These are phyloP conservation scores for Verticillium albo-atrum DNA, from an alignment of 2,329 filamentous ascomycete species.

Conservation along the genomic window DNA sequence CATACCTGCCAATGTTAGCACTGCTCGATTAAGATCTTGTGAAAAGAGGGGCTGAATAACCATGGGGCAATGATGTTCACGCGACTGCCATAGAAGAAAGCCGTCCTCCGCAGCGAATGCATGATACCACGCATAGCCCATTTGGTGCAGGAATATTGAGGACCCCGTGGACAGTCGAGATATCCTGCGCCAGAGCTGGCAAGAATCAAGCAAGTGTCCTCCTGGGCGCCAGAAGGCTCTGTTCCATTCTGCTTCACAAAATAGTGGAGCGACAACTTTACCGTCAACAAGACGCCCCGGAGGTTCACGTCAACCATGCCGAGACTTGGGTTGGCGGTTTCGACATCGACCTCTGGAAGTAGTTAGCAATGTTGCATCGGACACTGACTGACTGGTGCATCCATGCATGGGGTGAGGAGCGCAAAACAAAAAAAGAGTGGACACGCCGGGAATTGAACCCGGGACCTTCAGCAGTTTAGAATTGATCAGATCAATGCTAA, in stretches of 20 bases:
- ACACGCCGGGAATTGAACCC: no score
- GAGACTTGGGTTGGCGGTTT: conserved; percentile 31
- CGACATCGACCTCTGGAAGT: neutral
- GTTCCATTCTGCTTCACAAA: conserved; percentile 31
- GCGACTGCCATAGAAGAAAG: conserved; percentile 24
- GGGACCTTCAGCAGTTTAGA: no score
- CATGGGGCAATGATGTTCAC: conserved; percentile 31
- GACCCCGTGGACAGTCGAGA: conserved; percentile 37
- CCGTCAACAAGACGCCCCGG: conserved; percentile 37
- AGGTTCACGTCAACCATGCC: conserved; percentile 36
- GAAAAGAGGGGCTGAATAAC: conserved; percentile 13
- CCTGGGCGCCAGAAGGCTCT: conserved; percentile 26
- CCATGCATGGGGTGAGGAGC: no score
- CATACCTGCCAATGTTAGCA: conserved; percentile 18
- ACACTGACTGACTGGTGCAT: no score
- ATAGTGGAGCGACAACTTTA: conserved; percentile 41
- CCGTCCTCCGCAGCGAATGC: conserved; percentile 33
- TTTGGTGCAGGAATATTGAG: conserved; percentile 37
- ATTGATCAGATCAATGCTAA: no score
- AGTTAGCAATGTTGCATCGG: neutral
- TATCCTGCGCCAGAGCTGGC: conserved; percentile 42
- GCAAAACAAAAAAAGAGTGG: no score
- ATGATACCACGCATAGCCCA: conserved; percentile 39
- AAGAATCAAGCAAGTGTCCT: conserved; percentile 44
- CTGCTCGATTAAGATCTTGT: neutral